Evolutionary conservation across 805 yeast genomes (phyloP).

Genomic region (Candida orba): DNA sequence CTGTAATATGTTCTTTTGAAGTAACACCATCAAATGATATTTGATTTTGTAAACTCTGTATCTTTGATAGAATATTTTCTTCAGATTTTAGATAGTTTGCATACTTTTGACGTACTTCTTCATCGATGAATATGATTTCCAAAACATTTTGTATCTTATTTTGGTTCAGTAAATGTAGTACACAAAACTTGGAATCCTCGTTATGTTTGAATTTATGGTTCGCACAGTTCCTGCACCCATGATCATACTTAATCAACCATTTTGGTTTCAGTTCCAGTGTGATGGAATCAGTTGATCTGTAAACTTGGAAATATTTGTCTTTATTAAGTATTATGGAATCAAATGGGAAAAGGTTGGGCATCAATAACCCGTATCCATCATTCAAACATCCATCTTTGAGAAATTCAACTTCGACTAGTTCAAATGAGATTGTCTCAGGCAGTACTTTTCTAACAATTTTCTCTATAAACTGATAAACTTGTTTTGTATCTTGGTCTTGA

Average conservation of each 20-base stretch:
- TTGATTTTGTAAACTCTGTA: slow-evolving; percentile 20
- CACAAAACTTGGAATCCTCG: slow-evolving; percentile 35
- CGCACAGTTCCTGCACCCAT: slow-evolving; percentile 54
- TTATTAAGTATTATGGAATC: slow-evolving; percentile 23
- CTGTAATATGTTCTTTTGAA: slow-evolving; percentile 9
- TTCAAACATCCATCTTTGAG: slow-evolving; percentile 13
- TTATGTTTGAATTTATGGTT: slow-evolving; percentile 31
- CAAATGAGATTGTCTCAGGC: slow-evolving; percentile 23
- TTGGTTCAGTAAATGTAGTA: slow-evolving; percentile 30
- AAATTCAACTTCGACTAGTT: slow-evolving; percentile 13
- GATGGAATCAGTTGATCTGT: slow-evolving; percentile 12
- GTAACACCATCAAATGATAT: neutral
- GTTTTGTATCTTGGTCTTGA: slow-evolving; percentile 10
- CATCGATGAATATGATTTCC: neutral
- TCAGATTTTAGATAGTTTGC: slow-evolving; percentile 15
- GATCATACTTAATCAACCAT: slow-evolving; percentile 37
- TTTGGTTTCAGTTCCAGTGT: slow-evolving; percentile 53
- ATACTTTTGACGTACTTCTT: slow-evolving; percentile 3
- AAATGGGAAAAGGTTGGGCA: slow-evolving; percentile 35
- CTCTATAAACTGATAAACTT: slow-evolving; percentile 14
- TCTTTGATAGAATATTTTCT: slow-evolving; percentile 17
- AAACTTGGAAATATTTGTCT: slow-evolving; percentile 32
- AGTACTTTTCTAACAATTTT: slow-evolving; percentile 14
- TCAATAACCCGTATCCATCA: slow-evolving; percentile 37
- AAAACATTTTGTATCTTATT: neutral